A percentile compares a stretch with the other conserved stretches of the same genome.
Evolutionary conservation across 805 yeast species (phyloP).

Genomic region (Wickerhamiella cacticola): DNA sequence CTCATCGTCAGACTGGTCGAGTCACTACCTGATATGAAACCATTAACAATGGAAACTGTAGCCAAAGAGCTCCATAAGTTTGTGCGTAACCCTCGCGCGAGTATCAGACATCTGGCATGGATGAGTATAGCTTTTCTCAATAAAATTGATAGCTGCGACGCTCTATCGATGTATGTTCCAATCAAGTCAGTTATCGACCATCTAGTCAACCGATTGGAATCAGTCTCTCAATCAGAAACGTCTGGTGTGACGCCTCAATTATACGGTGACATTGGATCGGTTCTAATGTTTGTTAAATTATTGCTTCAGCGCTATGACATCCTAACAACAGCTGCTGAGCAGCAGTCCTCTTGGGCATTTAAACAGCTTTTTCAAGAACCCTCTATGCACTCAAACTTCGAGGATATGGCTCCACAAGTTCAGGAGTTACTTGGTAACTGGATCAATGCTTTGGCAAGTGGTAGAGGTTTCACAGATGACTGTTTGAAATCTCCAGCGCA

Average conservation of each 20-base stretch:
- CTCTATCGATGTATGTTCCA: conserved; percentile 35
- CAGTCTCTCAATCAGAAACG: not conserved
- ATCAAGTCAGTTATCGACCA: conserved; percentile 36
- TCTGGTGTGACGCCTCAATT: not conserved
- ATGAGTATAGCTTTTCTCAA: conserved; percentile 41
- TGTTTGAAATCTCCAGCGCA: conserved; percentile 58
- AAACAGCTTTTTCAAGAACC: conserved; percentile 15
- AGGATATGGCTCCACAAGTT: conserved; percentile 20
- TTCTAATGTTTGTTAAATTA: conserved; percentile 37
- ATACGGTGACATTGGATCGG: conserved; percentile 49
- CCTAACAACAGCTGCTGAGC: conserved; percentile 7
- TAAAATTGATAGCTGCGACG: conserved; percentile 34
- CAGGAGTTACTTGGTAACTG: conserved; percentile 45
- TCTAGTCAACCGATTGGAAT: conserved; percentile 33
- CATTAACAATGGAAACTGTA: conserved; percentile 14
- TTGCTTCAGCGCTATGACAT: conserved; percentile 32
- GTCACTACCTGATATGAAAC: conserved; percentile 6
- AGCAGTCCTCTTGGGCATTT: conserved; percentile 13
- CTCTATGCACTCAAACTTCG: conserved; percentile 17
- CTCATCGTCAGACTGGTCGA: conserved; percentile 2
- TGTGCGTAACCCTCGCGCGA: conserved; percentile 8
- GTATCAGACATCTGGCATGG: conserved; percentile 13
- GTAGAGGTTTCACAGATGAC: conserved; percentile 78
- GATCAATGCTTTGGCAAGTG: conserved; percentile 69
- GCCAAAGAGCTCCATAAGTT: conserved; percentile 13